Base-by-base conservation (phyloP, 2,329 filamentous ascomycete genomes). In the Fusarium cyanostomum region DNA sequence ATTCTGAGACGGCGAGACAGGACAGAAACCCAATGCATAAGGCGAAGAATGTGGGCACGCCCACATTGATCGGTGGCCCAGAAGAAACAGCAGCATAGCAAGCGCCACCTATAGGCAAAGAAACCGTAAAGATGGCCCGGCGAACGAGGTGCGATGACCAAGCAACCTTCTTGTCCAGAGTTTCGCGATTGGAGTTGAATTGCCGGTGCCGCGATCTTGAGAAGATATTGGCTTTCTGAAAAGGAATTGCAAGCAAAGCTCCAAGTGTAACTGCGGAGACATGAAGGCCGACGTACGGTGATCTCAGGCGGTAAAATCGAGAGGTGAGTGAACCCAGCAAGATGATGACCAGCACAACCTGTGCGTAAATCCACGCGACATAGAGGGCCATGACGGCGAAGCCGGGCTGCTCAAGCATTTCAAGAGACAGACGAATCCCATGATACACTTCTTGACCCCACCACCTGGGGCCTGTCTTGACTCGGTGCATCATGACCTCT, bases 371-470 rank as follows among this genome's bases (percentile, higher is more conserved):
- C 91, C 91, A 94, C 7, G 84, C 88, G 12, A 88, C 80, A 73
- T 94, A 94, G n/a, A 91, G 59, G 2, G 89, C 84, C 70, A 94
- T 80, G 27, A 92, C 76, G n/a, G 86, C 75, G 72, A 93, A 94
- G 0, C 91, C 91, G 4, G 89, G 85, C 71, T 94, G 91, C 33
- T 83, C 84, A 46, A 92, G 79, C 90, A 94, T 93, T 69, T 88
- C 86, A 16, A 84, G 73, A 43, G 84, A 88, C 39, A 94, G 80
- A 15, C 86, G 79, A 16, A 91, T 70, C 9, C 90, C 91, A 39
- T 91, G 90, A 74, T 86, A 86, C 18, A 92, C 83, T 72, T 94
- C 91, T 73, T 94, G 85, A 43, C 87, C 89, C 90, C 89, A 93
- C 85, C 89, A 92, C 67, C 80, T 86, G 0, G 91, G 91, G 0